Percentiles rank a stretch among this genome's conserved stretches.
Evolutionary conservation across 768 basidiomycete species (phyloP).

Genomic region (Hericium coralloides): DNA sequence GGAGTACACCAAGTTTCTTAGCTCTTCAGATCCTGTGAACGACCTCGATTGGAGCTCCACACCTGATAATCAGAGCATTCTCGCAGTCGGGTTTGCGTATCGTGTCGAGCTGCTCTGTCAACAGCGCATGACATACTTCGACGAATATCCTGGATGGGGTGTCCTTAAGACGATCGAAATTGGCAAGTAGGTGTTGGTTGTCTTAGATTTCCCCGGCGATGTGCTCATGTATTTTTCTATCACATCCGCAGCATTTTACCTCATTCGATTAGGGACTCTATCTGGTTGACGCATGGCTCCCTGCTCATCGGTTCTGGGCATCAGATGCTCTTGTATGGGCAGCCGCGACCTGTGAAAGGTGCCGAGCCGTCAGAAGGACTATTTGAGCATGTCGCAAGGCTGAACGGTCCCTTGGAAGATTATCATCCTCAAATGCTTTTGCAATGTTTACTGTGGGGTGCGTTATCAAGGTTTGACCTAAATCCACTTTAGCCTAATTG

Average conservation of each 20-base stretch:
- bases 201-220: not conserved
- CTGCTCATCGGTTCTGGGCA: slow-evolving; percentile 78
- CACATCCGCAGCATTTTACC: slow-evolving; percentile 38
- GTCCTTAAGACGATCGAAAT: slow-evolving; percentile 64
- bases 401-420: slow-evolving; percentile 82
- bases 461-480: slow-evolving; percentile 15
- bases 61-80: slow-evolving; percentile 80
- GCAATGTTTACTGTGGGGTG: slow-evolving; percentile 91
- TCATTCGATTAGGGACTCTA: slow-evolving; percentile 77
- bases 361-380: slow-evolving; percentile 37
- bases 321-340: slow-evolving; percentile 74
- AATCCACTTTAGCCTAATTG: not conserved
- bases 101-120: slow-evolving; percentile 85
- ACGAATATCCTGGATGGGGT: slow-evolving; percentile 72
- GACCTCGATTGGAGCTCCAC: slow-evolving; percentile 94
- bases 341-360: slow-evolving; percentile 21
- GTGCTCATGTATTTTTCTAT: too few species aligned
- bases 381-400: slow-evolving; percentile 73
- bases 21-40: slow-evolving; percentile 47
- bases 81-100: slow-evolving; percentile 79
- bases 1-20: slow-evolving; percentile 57
- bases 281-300: slow-evolving; percentile 81
- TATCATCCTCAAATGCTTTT: slow-evolving; percentile 91
- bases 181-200: slow-evolving; percentile 39
- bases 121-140: slow-evolving; percentile 88